Evolutionary conservation across 2,329 filamentous ascomycete genomes (phyloP), one percentile per base, ranked within the genome.

Genomic region (Penicillium sp.): DNA sequence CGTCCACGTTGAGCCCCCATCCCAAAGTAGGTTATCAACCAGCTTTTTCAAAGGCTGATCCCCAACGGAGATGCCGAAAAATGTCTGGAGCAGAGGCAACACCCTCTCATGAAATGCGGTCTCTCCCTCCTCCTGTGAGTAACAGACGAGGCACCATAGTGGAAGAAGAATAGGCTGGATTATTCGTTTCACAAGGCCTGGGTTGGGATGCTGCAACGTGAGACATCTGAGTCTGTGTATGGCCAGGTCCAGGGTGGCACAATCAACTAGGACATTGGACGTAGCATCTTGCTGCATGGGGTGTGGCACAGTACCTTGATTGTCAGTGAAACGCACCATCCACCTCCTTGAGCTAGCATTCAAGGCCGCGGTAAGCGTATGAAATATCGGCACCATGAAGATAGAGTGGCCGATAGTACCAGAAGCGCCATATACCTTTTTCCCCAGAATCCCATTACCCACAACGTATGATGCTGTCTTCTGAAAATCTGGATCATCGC

Each of bases 391-490:
- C 46, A 71, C 65, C 16, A 72, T 53, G 36, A 75, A 74, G 29
- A 74, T 71, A 3, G 57, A 67, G 56, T 73, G 68, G 0, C 72
- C 72, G 42, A 72, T 64, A 0, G 66, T 68, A 4, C 70, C 68
- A 28, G 68, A 67, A 14, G 70, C 65, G 4, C 72, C 72, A 48
- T 67, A 69, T 12, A 63, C 46, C 27, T 66, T 64, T 50, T 73
- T 74, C 2, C 69, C 64, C 25, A 75, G 50, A 28, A 75, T 70
- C n/a, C 72, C 72, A 56, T 65, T 74, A 6, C 72, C 71, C 39
- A 74, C 65, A 14, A 68, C 63, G 53, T 74, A 75, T 2, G 72
- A 68, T 14, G 67, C 71, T n/a, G 71, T 70, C 46, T 67, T 72
- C 46, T 60, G 66, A 31, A 74, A 50, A 49, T 74, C 72, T 1